A percentile compares a stretch with the other conserved stretches of the same genome.
Evolutionary conservation across 2,329 filamentous ascomycete species (phyloP).

Genomic region (Xylariomycetidae sp.): DNA sequence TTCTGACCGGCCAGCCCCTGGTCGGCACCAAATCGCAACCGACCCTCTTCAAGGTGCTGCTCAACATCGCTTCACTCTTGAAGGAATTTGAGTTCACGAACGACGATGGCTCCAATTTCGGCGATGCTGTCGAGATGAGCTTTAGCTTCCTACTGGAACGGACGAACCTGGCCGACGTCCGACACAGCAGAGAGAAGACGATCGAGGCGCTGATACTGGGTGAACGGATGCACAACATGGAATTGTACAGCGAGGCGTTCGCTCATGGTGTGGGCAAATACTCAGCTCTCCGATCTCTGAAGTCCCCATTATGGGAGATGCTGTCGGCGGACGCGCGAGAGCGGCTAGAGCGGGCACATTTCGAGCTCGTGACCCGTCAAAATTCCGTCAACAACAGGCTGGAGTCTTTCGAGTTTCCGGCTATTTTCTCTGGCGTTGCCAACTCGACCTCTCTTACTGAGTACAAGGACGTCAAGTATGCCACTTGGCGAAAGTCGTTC

Average conservation of each 20-base stretch:
- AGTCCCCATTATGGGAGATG: constrained; percentile 62
- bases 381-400: constrained; percentile 65
- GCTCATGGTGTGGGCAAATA: constrained; percentile 87
- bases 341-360: constrained; percentile 72
- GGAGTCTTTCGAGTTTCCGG: constrained; percentile 87
- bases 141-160: constrained; percentile 75
- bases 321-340: constrained; percentile 68
- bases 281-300: constrained; percentile 60
- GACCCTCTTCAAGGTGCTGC: constrained; percentile 47
- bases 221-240: constrained; percentile 75
- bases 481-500: constrained; percentile 74
- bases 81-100: constrained; percentile 53
- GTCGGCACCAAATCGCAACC: constrained; percentile 50
- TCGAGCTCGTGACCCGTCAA: constrained; percentile 71
- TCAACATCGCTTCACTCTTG: constrained; percentile 48
- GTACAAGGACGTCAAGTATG: constrained; percentile 74
- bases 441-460: constrained; percentile 74
- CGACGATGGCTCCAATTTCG: constrained; percentile 52
- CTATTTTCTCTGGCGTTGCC: constrained; percentile 80
- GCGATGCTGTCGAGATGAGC: constrained; percentile 54
- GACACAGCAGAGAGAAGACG: constrained; percentile 78
- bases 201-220: constrained; percentile 84
- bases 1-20: constrained; percentile 57
- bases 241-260: constrained; percentile 86
- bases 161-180: constrained; percentile 69